Evolutionary conservation across 2,329 filamentous ascomycete genomes (phyloP), one percentile per base, ranked within the genome.

Genomic region (Penicillium sp.): DNA sequence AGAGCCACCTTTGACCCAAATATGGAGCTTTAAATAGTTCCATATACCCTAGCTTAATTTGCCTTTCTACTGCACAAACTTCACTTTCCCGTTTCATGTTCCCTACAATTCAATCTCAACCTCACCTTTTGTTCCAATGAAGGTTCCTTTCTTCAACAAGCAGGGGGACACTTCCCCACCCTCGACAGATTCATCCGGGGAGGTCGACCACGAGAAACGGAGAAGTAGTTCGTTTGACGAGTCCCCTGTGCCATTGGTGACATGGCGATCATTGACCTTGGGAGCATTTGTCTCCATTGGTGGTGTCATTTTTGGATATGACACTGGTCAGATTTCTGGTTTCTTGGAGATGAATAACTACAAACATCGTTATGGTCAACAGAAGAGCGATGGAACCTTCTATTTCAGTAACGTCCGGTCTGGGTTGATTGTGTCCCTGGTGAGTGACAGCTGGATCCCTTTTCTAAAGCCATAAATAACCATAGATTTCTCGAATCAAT

Each of bases 231-330:
- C 45, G 4, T 23, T 58, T 6, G 60, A 71, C n/a, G 69, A 74
- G 47, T 66, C 64, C 0, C 61, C 46, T 1, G 57, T 74, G 2
- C 72, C 72, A 15, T 62, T 63, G 37, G 57, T 77, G 14, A 78
- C 75, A 15, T 66, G 69, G 61, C 67, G 71, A 11, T 72, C 75
- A 2, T 60, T 74, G 26, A 46, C 68, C 23, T 72, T 79, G 65
- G 75, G 73, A 5, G 62, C 74, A 2, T 72, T 77, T 53, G 74
- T 77, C n/a, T 78, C 76, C 0, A 78, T 78, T 66, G 76, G 76
- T 29, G 76, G 76, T 50, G 69, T 78, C 18, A 73, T 77, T 20
- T 76, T 76, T 48, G 74, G 75, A 15, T 77, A 75, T 50, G 73
- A 77, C 48, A 77, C 76, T 15, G 74, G 76, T 56, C 76, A 78